A percentile compares a stretch with the other conserved stretches of the same genome.
These are phyloP conservation scores for Eutypa lata DNA, from an alignment of 2,329 filamentous ascomycete species.

Conservation along the genomic window DNA sequence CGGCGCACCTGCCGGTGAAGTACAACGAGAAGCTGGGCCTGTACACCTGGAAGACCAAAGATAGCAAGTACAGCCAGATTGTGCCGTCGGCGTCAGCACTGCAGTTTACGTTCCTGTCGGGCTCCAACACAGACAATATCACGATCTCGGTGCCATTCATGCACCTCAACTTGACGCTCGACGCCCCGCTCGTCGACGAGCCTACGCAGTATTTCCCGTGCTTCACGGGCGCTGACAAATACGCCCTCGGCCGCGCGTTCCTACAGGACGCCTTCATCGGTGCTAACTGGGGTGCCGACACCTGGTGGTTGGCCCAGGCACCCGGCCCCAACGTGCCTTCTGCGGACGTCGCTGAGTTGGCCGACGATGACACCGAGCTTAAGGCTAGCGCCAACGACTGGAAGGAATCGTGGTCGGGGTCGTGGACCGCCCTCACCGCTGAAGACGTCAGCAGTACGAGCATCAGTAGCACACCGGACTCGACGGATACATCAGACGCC, in stretches of 20 bases:
- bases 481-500: background rate
- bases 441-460: conserved; percentile 15
- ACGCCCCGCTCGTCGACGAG: conserved; percentile 29
- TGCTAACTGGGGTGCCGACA: conserved; percentile 33
- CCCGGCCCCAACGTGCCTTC: conserved; percentile 34
- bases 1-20: conserved; percentile 33
- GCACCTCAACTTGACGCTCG: conserved; percentile 38
- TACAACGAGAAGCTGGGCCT: conserved; percentile 33
- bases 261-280: conserved; percentile 45
- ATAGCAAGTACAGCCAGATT: conserved; percentile 32
- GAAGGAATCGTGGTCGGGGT: conserved; percentile 29
- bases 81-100: conserved; percentile 38
- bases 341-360: conserved; percentile 16
- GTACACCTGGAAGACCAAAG: conserved; percentile 38
- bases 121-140: conserved; percentile 28
- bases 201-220: conserved; percentile 42
- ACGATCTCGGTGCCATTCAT: conserved; percentile 41
- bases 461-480: conserved; percentile 8
- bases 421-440: conserved; percentile 10
- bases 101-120: conserved; percentile 35
- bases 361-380: conserved; percentile 14
- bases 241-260: conserved; percentile 41
- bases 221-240: conserved; percentile 22
- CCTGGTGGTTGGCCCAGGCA: conserved; percentile 38
- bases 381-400: conserved; percentile 26